phyloP scores from a whole-genome alignment of 805 yeast genomes.

The Candida dendrica region DNA sequence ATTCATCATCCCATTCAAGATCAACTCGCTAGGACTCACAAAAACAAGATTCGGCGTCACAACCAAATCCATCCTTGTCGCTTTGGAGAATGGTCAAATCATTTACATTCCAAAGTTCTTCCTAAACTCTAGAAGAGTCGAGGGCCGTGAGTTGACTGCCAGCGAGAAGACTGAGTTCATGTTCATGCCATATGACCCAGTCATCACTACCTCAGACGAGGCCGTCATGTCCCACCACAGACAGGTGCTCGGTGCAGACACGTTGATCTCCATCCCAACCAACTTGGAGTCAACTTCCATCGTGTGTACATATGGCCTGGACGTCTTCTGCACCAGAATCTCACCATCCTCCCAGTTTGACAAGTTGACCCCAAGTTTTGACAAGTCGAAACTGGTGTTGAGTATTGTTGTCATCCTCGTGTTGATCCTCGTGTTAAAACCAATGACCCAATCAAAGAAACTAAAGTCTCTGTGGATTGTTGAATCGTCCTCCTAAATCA shows the following conservation, averaged over 20 bases:
- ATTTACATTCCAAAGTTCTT: constrained; percentile 63
- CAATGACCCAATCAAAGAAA: constrained; percentile 48
- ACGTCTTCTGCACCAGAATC: constrained; percentile 68
- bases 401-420: constrained; percentile 50
- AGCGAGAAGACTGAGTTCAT: constrained; percentile 54
- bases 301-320: constrained; percentile 59
- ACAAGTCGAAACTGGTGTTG: constrained; percentile 49
- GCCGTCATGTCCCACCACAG: constrained; percentile 46
- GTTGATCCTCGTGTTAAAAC: constrained; percentile 42
- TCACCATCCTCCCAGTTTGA: constrained; percentile 86
- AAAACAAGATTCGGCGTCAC: constrained; percentile 62
- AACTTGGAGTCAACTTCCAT: constrained; percentile 76
- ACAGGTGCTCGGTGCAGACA: constrained; percentile 26
- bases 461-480: constrained; percentile 29
- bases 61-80: constrained; percentile 53
- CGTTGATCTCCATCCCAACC: constrained; percentile 47
- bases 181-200: constrained; percentile 58
- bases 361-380: constrained; percentile 59
- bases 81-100: constrained; percentile 55
- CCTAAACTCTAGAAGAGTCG: constrained; percentile 64
- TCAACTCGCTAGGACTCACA: constrained; percentile 46
- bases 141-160: constrained; percentile 40
- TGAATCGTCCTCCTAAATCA: constrained; percentile 1
- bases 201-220: constrained; percentile 42
- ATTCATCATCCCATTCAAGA: constrained; percentile 54